Evolutionary conservation across 2,329 filamentous ascomycete species (phyloP), one percentile per base, ranked within the genome.

Genomic region (Xylariaceae sp.): DNA sequence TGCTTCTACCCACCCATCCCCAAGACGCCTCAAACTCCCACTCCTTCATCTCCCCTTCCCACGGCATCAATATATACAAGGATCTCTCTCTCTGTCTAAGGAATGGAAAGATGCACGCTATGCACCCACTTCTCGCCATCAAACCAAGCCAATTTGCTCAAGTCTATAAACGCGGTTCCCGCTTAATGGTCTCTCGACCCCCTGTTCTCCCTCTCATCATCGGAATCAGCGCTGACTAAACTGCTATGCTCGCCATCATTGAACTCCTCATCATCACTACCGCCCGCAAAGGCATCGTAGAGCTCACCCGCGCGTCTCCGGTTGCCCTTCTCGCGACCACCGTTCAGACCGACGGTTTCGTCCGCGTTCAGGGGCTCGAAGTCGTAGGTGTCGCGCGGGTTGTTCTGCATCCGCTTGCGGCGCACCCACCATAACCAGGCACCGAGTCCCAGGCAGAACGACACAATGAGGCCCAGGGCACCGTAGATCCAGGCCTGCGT

Each of bases 201-300:
- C 15, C 55, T 51, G 0, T 45, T 49, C 8, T 54, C 57, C 9
- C 55, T 65, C 56, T 69, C 66, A 17, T 66, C 62, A 48, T 64
- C 41, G 10, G 51, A 62, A n/a, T 60, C 61, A 34, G 66, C 69
- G 17, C 81, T 71, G 45, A 76, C 77, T 54, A 84, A 74, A 48
- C 66, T 68, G 15, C 62, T 61, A 47, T 66, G 66, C 10, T 67
- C 66, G 13, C 76, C 73, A 30, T 88, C 86, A 57, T 64, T 56
- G 18, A 58, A 56, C 45, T 90, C 88, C 59, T 94, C 92, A 59
- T 93, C 93, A 23, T 83, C 82, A 61, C 83, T 86, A 55, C 92
- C 93, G 13, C 90, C 92, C 0, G 94, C 94, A 80, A 99, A 99
- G 3, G 94, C 94, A 78, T 99, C 94, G 73, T 99, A 99, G 50